Evolutionary conservation across 2,329 filamentous ascomycete genomes (phyloP).

Genomic region (Metarhizium robertsii): DNA sequence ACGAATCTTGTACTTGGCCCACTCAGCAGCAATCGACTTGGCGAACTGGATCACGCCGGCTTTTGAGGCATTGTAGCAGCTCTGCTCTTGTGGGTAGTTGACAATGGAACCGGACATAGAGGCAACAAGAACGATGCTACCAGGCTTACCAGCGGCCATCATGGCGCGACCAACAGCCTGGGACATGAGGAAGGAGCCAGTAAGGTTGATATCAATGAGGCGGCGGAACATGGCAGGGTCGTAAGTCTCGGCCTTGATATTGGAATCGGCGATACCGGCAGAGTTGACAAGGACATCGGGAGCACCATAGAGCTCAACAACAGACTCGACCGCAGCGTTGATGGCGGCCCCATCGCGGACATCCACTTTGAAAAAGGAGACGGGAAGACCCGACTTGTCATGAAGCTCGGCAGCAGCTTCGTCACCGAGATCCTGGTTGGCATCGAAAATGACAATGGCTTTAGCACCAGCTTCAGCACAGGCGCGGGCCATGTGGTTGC

Average conservation of each 20-base stretch:
- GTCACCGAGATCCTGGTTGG: constrained; percentile 66
- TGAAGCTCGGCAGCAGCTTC: constrained; percentile 60
- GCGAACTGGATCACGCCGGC: constrained; percentile 69
- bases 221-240: constrained; percentile 67
- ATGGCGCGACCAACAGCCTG: constrained; percentile 64
- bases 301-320: constrained; percentile 56
- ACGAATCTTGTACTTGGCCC: constrained; percentile 71
- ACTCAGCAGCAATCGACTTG: constrained; percentile 75
- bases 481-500: constrained; percentile 71
- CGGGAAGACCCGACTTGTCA: constrained; percentile 61
- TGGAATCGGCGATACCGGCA: constrained; percentile 73
- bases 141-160: constrained; percentile 62
- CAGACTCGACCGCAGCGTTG: constrained; percentile 57
- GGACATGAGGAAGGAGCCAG: constrained; percentile 67
- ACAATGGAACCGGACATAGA: constrained; percentile 78
- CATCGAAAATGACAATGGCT: constrained; percentile 66
- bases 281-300: constrained; percentile 73
- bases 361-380: constrained; percentile 71
- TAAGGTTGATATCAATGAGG: constrained; percentile 75
- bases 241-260: constrained; percentile 74
- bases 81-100: constrained; percentile 80
- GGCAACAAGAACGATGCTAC: constrained; percentile 66
- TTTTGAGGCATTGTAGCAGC: constrained; percentile 78
- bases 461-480: constrained; percentile 68
- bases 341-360: constrained; percentile 64